Evolutionary conservation across 805 yeast genomes (phyloP), one percentile per base, ranked within the genome.

Genomic region (Hanseniaspora pseudoguilliermondii): DNA sequence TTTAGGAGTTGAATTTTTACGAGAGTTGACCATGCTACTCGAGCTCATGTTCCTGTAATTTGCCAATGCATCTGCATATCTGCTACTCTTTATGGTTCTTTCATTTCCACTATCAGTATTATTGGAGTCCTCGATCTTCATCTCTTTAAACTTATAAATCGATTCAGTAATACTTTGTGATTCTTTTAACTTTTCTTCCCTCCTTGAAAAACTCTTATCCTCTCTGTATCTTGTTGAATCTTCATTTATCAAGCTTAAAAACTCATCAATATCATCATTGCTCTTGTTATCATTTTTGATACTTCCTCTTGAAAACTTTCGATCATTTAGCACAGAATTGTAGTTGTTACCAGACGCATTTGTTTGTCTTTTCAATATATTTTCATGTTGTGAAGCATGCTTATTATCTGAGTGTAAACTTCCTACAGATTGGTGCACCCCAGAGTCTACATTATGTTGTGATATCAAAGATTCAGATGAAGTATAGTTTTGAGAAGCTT

Each of bases 41-140:
- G 48, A 34, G 18, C 54, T 50, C 34, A 27, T 42, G 42, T 50
- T 42, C 43, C 48, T 34, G 4, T 23, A 23, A 15, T 35, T 50
- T 15, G 29, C 47, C 18, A 41, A 10, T n/a, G 23, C 23, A 32
- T 21, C 42, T 15, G 48, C 46, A 13, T 49, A 71, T 61, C 79
- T 78, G 35, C 80, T 84, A 43, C 81, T 73, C 38, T 81, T 66
- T 40, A 77, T 72, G 57, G 78, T 82, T 61, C 80, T 82, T 43
- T 75, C 77, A 16, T 29, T 9, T n/a, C 47, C 71, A 61, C 79
- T 78, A 29, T 80, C 84, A 46, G 81, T 73, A 41, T 80, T 66
- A 40, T 77, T 72, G 57, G 79, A 82, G 61, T 80, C 82, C 42
- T 75, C 78, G 16, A 69, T 70, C 63, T 72, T 76, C 67, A 82